Percentiles rank a stretch among this genome's conserved stretches.
Conservation (phyloP, 148 eudicot genomes). For the Polygonum maritimum region DNA sequence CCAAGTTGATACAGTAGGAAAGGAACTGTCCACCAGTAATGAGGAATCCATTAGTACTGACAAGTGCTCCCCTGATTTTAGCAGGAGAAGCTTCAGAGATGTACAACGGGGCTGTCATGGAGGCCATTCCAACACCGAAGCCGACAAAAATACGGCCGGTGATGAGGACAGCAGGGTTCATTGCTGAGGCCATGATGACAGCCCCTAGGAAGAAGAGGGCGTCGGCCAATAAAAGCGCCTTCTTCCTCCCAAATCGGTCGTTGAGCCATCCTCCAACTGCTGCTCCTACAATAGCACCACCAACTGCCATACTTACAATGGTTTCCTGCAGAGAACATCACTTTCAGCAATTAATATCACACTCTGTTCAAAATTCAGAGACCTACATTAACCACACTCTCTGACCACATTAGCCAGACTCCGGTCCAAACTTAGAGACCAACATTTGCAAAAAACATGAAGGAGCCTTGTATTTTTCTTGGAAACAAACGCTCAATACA, state of each 20-base stretch:
- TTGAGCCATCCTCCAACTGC: slow-evolving; percentile 60
- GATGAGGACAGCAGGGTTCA: slow-evolving; percentile 42
- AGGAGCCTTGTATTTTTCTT: neutral
- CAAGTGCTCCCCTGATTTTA: slow-evolving; percentile 56
- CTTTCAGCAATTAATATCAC: neutral
- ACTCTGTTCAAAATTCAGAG: neutral
- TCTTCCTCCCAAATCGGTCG: slow-evolving; percentile 50
- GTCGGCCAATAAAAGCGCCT: slow-evolving; percentile 44
- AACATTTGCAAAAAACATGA: neutral
- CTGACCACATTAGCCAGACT: too few species aligned
- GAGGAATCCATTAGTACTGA: slow-evolving; percentile 58
- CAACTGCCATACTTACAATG: slow-evolving; percentile 72
- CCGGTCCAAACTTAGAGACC: too few species aligned
- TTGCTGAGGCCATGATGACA: slow-evolving; percentile 51
- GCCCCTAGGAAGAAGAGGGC: slow-evolving; percentile 51
- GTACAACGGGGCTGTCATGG: slow-evolving; percentile 61
- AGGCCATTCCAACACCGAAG: slow-evolving; percentile 67
- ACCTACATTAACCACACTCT: neutral
- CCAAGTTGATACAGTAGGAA: slow-evolving; percentile 60
- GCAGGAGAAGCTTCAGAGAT: slow-evolving; percentile 71
- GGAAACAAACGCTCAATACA: too few species aligned
- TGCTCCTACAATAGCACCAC: slow-evolving; percentile 72
- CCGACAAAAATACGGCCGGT: slow-evolving; percentile 65
- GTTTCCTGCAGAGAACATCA: slow-evolving; percentile 33
- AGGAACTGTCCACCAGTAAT: slow-evolving; percentile 76